phyloP scores from a whole-genome alignment of 495 filamentous ascomycete genomes.

The Penicillium psychrofluorescens region DNA sequence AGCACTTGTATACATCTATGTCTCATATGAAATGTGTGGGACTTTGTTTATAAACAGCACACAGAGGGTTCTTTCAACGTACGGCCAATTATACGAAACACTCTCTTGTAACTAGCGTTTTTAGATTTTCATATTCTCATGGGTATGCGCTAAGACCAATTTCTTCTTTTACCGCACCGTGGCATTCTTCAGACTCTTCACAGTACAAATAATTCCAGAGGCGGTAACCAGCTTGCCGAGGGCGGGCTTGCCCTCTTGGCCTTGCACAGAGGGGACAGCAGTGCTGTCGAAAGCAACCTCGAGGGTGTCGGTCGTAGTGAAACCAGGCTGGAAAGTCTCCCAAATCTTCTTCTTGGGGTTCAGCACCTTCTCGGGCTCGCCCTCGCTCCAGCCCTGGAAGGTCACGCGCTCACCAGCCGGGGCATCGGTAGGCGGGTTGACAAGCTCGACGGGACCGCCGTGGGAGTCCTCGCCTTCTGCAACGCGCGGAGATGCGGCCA shows the following conservation, averaged over 20 bases:
- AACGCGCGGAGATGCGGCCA: conserved; percentile 80
- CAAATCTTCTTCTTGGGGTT: conserved; percentile 99
- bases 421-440: conserved; percentile 72
- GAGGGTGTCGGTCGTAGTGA: conserved; percentile 70
- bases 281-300: conserved; percentile 73
- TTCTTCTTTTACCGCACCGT: conserved; percentile 53
- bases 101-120: neutral
- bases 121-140: conserved; percentile 21
- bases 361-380: conserved; percentile 82
- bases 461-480: conserved; percentile 75
- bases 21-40: no score
- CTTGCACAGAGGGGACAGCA: conserved; percentile 52
- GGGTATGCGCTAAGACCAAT: conserved; percentile 16
- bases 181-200: conserved; percentile 64
- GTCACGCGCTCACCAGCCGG: conserved; percentile 76
- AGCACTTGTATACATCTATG: neutral
- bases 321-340: conserved; percentile 92
- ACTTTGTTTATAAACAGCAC: no score
- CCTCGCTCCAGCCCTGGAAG: conserved; percentile 86
- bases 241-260: conserved; percentile 54
- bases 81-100: no score
- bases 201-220: conserved; percentile 66
- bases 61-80: no score
- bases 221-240: conserved; percentile 63
- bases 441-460: conserved; percentile 86